Evolutionary conservation across 2,329 filamentous ascomycete genomes (phyloP).

Genomic region (Moelleriella libera): DNA sequence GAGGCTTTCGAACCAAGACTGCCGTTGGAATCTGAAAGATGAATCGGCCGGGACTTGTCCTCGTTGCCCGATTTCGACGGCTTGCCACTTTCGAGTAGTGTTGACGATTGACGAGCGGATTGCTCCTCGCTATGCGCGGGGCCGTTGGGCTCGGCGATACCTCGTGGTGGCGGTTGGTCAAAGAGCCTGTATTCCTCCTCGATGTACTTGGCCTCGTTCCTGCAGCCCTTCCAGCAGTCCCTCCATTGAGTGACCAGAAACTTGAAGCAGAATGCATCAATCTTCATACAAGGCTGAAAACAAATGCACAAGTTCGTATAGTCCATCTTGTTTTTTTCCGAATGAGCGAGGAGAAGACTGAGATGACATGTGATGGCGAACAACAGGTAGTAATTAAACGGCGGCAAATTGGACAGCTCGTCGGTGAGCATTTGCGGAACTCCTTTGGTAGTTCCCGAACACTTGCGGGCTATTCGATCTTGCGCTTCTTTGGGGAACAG

Average conservation of each 20-base stretch:
- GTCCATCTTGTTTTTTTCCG: conserved; percentile 97
- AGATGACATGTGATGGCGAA: conserved; percentile 96
- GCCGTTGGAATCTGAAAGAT: conserved; percentile 25
- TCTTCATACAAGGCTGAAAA: conserved; percentile 94
- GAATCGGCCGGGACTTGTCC: conserved; percentile 28
- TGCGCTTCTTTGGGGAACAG: conserved; percentile 79
- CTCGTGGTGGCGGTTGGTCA: conserved; percentile 39
- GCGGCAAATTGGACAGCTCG: conserved; percentile 83
- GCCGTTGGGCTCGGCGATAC: conserved; percentile 24
- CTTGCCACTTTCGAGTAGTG: conserved; percentile 53
- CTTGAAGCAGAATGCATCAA: conserved; percentile 88
- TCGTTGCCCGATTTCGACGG: conserved; percentile 20
- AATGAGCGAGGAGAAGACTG: conserved; percentile 77
- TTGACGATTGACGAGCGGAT: conserved; percentile 15
- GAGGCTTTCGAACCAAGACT: conserved; percentile 28
- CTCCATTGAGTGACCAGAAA: conserved; percentile 93
- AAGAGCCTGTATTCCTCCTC: conserved; percentile 52
- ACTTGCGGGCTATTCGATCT: conserved; percentile 66
- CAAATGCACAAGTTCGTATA: conserved; percentile 92
- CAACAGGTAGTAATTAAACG: conserved; percentile 93
- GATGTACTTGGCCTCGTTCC: conserved; percentile 70
- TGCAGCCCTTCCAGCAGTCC: conserved; percentile 93
- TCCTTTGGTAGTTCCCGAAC: conserved; percentile 53
- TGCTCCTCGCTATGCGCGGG: conserved; percentile 10
- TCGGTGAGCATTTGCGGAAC: conserved; percentile 81